A percentile compares a stretch with the other conserved stretches of the same genome.
Conservation (phyloP, 345 rosid species). For the Eucalyptus coolabah region DNA sequence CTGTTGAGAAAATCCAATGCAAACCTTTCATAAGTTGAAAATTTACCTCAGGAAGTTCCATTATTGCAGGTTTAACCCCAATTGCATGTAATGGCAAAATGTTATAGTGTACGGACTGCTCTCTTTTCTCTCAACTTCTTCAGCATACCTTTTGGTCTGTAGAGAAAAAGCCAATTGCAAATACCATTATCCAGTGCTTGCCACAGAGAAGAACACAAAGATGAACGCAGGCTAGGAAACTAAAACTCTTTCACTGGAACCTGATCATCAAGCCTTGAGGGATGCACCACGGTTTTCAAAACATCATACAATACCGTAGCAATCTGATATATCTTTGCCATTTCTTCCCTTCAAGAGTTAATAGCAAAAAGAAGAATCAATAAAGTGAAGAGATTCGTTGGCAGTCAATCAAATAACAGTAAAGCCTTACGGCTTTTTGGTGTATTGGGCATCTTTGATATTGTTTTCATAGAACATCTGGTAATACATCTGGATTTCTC, state of each 20-base stretch:
- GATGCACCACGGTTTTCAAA: constrained; percentile 45
- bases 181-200: neutral
- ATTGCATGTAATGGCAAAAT: constrained; percentile 72
- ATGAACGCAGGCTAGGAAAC: neutral
- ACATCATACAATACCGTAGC: constrained; percentile 85
- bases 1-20: neutral
- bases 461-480: constrained; percentile 42
- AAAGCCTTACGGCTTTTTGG: constrained; percentile 62
- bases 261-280: constrained; percentile 36
- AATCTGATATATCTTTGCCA: constrained; percentile 68
- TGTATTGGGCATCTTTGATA: constrained; percentile 43
- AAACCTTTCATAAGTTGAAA: neutral
- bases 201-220: neutral
- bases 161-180: neutral
- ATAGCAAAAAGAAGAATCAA: neutral
- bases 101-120: constrained; percentile 57
- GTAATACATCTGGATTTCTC: constrained; percentile 63
- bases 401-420: neutral
- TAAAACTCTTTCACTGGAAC: constrained; percentile 15
- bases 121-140: constrained; percentile 59
- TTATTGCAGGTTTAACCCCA: constrained; percentile 62
- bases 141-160: constrained; percentile 56
- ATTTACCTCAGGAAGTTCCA: constrained; percentile 88
- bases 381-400: neutral
- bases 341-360: constrained; percentile 68